Base-by-base conservation (phyloP, 805 yeast species). In the Jamesozyma gamospora region DNA sequence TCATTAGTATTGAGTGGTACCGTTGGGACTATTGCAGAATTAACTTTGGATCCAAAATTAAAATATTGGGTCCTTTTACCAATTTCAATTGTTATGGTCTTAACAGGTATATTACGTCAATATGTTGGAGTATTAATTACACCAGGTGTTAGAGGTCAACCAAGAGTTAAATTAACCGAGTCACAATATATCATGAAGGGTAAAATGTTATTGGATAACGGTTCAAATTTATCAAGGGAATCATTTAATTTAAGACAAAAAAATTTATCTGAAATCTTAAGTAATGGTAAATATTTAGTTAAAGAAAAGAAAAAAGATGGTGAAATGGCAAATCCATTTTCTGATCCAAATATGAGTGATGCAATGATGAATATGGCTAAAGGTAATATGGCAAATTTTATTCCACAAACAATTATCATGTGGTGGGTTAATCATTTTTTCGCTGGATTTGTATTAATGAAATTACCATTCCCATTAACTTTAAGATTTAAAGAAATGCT, bases 341-440 rank as follows among this genome's bases (percentile, higher is more conserved):
- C 75, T 2, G 95, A 85, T 51, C 80, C 94, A 3, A 67, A 69
- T 35, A 69, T 80, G 21, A 71, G 79, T 44, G 95, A 87, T 41
- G 75, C 79, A 17, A 64, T 92, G 70, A 69, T 79, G 68, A 72
- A 70, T 35, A 79, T 84, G 79, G 73, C 87, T 42, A 86, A 86
- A 56, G 79, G 81, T 8, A 88, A 86, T 55, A 65, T 86, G 47
- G 79, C 88, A 55, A 84, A 77, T 61, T 84, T 79, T 56, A 74
- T 87, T 15, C 96, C 97, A 2, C 97, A 92, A 64, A 85, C 96
- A 0, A 60, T 88, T 30, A 82, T 88, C 47, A 88, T 92, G 96
- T 86, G 87, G 54, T 92, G 96, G 95, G 90, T 90, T 44, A 85
- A 84, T 54, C 83, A 78, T 53, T 88, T 90, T 64, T 92, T 86